Conservation (phyloP, 1,284 basidiomycete species). For the Phellopilus nigrolimitatus region DNA sequence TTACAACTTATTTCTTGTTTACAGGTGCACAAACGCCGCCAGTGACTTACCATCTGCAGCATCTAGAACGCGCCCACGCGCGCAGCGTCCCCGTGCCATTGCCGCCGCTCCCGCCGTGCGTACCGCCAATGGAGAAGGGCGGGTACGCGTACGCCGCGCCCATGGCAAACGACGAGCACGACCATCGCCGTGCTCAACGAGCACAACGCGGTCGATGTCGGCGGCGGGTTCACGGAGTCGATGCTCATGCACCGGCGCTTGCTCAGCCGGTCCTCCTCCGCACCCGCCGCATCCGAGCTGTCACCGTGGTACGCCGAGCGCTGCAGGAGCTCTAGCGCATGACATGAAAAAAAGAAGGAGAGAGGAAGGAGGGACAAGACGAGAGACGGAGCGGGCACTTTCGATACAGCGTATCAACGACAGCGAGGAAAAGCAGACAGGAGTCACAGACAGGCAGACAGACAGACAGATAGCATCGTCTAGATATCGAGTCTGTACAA, state of each 20-base stretch:
- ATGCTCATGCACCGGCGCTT: constrained; percentile 71
- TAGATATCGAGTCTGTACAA: neutral
- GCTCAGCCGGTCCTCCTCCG: constrained; percentile 34
- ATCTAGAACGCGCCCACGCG: constrained; percentile 52
- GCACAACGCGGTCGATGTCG: constrained; percentile 53
- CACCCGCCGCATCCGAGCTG: constrained; percentile 32
- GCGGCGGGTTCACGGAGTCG: constrained; percentile 63
- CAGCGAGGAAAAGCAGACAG: neutral
- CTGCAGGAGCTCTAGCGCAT: constrained; percentile 46
- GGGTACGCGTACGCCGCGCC: constrained; percentile 21
- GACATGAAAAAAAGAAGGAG: constrained; percentile 17
- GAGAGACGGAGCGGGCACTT: neutral
- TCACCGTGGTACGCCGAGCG: constrained; percentile 28
- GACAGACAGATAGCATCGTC: neutral
- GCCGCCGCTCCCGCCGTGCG: too few relatives aligned
- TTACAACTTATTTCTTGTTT: too few relatives aligned
- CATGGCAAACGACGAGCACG: constrained; percentile 58
- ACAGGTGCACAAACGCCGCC: constrained; percentile 47
- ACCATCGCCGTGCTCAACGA: constrained; percentile 36
- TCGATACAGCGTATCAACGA: neutral
- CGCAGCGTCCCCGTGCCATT: neutral
- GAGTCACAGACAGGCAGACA: too few relatives aligned
- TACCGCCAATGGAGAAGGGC: neutral
- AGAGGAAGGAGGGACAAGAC: constrained; percentile 8
- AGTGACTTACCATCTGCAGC: constrained; percentile 62